Conservation (phyloP, 495 filamentous ascomycete species). For the Diplogelasinospora grovesii region DNA sequence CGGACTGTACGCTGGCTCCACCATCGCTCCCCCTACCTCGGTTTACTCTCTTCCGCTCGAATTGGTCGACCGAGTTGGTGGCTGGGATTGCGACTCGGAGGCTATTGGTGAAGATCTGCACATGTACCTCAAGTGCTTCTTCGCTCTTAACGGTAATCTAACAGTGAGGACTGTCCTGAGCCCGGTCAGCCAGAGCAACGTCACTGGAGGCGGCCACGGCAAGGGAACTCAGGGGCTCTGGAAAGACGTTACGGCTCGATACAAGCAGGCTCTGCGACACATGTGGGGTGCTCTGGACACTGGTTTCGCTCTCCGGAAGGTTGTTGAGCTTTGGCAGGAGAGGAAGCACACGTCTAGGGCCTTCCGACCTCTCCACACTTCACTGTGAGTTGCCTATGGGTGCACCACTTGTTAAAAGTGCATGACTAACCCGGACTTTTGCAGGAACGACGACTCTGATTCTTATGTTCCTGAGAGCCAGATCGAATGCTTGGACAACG, state of each 20-base stretch:
- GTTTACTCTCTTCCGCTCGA: constrained; percentile 61
- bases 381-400: constrained; percentile 25
- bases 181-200: constrained; percentile 63
- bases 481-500: constrained; percentile 30
- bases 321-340: constrained; percentile 42
- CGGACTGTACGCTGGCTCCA: constrained; percentile 52
- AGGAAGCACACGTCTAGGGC: constrained; percentile 42
- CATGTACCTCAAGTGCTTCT: constrained; percentile 72
- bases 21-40: constrained; percentile 59
- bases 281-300: constrained; percentile 69
- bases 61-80: constrained; percentile 55
- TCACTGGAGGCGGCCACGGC: constrained; percentile 46
- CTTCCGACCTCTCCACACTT: constrained; percentile 45
- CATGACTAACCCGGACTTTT: constrained; percentile 7
- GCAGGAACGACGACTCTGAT: constrained; percentile 34
- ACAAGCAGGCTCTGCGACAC: constrained; percentile 59
- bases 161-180: constrained; percentile 48
- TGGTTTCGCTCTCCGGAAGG: constrained; percentile 50
- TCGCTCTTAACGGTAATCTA: constrained; percentile 57
- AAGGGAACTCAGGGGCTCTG: constrained; percentile 42
- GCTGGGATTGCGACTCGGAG: constrained; percentile 59
- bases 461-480: constrained; percentile 40
- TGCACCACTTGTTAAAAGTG: neutral
- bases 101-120: constrained; percentile 68
- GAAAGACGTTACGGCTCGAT: constrained; percentile 52